Evolutionary conservation across 768 basidiomycete genomes (phyloP), one percentile per base, ranked within the genome.

Genomic region (Boletellus ananiceps): DNA sequence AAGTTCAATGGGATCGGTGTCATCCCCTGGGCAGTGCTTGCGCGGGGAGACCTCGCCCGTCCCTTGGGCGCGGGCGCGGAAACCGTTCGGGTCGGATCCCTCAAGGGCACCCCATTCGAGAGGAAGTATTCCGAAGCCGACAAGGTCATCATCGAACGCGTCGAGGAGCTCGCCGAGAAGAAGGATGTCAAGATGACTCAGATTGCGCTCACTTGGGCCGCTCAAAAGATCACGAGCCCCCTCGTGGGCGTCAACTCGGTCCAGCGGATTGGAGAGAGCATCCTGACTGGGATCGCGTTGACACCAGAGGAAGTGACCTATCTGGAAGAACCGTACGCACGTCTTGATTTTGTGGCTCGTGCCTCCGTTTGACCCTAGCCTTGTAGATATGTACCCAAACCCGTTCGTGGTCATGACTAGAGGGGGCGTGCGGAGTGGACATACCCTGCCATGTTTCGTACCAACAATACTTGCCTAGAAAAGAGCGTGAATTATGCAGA

Each of bases 11-110:
- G 80, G 21, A 76, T 82, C 32, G 78, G 78, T 0, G 59, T 75
- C 23, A 78, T 83, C 31, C 77, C 80, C 0, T 80, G 76, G 73
- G 62, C 70, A 0, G 76, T 78, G 1, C 69, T 82, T 14, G 57
- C 63, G 18, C 50, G 47, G 8, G 77, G 77, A 4, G 33, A 57
- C 29, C 71, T 78, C 8, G 66, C 72, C 0, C 70, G 74, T 2
- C 74, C 73, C 0, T 2, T 69, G 0, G 65, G 59, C 2, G 50
- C 51, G 0, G 65, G 59, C 2, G 50, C 51, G 1, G 61, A 61
- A 32, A 62, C 73, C 0, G 33, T 44, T 0, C 60, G 70, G 4
- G 12, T 25, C 2, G 50, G 49, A n/a, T 3, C 41, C 8, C 5
- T 27, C 29, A 60, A 51, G 13, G 68, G 65, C 5, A 62, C 55